A percentile compares a stretch with the other conserved stretches of the same genome.
Conservation (phyloP, 805 yeast species). For the Candida sithepensis region DNA sequence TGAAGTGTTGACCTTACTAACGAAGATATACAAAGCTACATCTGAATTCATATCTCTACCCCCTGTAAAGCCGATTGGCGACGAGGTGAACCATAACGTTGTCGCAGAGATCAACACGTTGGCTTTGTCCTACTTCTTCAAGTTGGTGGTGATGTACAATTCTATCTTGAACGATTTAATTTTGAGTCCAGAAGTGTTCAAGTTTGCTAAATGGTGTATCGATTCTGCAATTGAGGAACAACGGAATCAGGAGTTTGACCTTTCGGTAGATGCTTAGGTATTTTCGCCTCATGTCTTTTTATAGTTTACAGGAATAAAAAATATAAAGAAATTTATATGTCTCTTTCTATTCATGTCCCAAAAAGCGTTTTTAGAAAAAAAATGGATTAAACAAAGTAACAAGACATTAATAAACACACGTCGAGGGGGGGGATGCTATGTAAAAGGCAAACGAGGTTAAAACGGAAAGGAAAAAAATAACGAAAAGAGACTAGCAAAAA, state of each 20-base stretch:
- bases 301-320: not conserved
- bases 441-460: too few species aligned
- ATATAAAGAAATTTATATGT: too few species aligned
- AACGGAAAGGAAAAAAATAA: too few species aligned
- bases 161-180: conserved; percentile 61
- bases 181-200: conserved; percentile 58
- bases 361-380: too few species aligned
- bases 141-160: conserved; percentile 61
- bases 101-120: conserved; percentile 59
- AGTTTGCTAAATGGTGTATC: conserved; percentile 68
- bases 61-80: conserved; percentile 18
- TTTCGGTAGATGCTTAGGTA: not conserved
- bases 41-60: conserved; percentile 42
- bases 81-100: conserved; percentile 34
- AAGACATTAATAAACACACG: too few species aligned
- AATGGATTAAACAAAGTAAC: too few species aligned
- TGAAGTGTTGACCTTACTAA: conserved; percentile 56
- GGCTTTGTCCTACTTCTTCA: conserved; percentile 60
- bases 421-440: too few species aligned
- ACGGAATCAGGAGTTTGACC: conserved; percentile 23
- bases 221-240: conserved; percentile 58
- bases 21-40: conserved; percentile 54
- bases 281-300: not conserved
- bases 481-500: too few species aligned
- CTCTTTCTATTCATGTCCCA: too few species aligned